Evolutionary conservation across 495 filamentous ascomycete genomes (phyloP).

Genomic region (Talaromyces liani): DNA sequence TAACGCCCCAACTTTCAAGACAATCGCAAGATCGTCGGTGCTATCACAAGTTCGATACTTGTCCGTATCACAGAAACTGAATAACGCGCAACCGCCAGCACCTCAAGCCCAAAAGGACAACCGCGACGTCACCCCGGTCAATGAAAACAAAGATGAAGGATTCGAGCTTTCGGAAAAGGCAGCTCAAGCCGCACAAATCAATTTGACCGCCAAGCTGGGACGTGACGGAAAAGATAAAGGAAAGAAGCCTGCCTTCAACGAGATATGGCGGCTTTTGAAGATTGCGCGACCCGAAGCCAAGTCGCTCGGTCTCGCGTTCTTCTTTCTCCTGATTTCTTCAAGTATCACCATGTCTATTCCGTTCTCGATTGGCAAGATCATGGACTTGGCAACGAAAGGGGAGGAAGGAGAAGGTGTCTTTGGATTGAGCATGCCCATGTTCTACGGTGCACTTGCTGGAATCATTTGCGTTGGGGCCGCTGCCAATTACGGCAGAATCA

Average conservation of each 20-base stretch:
- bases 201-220: constrained; percentile 76
- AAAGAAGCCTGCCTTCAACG: constrained; percentile 58
- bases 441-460: constrained; percentile 66
- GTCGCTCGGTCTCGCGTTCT: constrained; percentile 71
- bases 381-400: constrained; percentile 71
- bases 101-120: constrained; percentile 12
- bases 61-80: constrained; percentile 20
- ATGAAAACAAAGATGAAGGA: constrained; percentile 47
- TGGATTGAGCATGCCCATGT: constrained; percentile 64
- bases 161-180: constrained; percentile 72
- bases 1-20: not conserved
- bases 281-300: constrained; percentile 80
- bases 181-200: constrained; percentile 78
- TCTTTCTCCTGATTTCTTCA: constrained; percentile 79
- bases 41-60: constrained; percentile 21
- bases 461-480: constrained; percentile 66
- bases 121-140: constrained; percentile 11
- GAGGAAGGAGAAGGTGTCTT: constrained; percentile 53
- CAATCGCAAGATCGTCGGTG: not conserved
- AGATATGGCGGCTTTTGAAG: constrained; percentile 80
- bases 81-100: constrained; percentile 20
- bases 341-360: constrained; percentile 90
- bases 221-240: constrained; percentile 64
- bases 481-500: constrained; percentile 90
- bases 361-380: constrained; percentile 89